A percentile compares a stretch with the other conserved stretches of the same genome.
Conservation (phyloP, 306 rosid species). For the Potentilla sterilis region DNA sequence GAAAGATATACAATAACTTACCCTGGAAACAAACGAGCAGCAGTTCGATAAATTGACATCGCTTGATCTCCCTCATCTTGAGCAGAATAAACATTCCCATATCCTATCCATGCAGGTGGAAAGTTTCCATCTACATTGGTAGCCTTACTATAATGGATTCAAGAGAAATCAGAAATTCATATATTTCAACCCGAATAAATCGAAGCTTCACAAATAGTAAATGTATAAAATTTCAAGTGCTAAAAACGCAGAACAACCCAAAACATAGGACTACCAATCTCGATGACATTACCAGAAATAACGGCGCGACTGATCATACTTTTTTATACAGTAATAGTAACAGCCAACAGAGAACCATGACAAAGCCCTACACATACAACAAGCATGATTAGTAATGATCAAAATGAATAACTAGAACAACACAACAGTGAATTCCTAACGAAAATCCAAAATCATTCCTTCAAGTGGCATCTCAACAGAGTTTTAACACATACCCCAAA, state of each 20-base stretch:
- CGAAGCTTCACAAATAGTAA: background rate
- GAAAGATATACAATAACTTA: constrained; percentile 26
- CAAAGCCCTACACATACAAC: constrained; percentile 60
- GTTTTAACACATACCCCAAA: background rate
- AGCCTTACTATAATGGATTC: constrained; percentile 65
- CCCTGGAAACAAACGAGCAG: constrained; percentile 99
- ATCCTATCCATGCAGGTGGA: constrained; percentile 97
- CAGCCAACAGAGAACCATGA: constrained; percentile 99
- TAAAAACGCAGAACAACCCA: background rate
- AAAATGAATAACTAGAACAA: constrained; percentile 2
- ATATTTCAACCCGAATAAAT: background rate
- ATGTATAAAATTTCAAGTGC: background rate
- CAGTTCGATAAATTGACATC: constrained; percentile 94
- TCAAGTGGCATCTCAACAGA: constrained; percentile 9
- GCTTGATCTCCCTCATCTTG: constrained; percentile 99
- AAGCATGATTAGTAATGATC: constrained; percentile 15
- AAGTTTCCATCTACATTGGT: constrained; percentile 88
- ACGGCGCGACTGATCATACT: constrained; percentile 84
- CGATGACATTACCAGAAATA: constrained; percentile 67
- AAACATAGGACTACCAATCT: background rate
- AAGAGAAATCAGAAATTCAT: constrained; percentile 23
- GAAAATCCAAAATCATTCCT: background rate
- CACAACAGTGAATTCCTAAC: background rate
- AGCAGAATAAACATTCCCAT: constrained; percentile 91
- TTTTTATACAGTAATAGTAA: constrained; percentile 92